These are phyloP conservation scores for Polytrichum commune DNA, from an alignment of 225 moss, liverwort and hornwort genomes.

Conservation along the genomic window DNA sequence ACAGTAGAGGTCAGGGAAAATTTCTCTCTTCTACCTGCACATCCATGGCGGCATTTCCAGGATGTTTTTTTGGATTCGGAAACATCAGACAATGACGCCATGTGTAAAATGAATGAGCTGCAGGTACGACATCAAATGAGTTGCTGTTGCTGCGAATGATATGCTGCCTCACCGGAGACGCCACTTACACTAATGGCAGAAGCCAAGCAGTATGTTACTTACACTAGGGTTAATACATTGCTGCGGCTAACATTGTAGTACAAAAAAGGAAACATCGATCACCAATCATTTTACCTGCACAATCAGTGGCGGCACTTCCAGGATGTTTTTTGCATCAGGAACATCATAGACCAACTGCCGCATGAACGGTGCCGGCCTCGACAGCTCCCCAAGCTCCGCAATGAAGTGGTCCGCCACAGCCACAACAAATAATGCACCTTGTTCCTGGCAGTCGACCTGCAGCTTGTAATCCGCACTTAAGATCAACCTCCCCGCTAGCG, in stretches of 20 bases:
- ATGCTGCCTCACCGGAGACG: no score
- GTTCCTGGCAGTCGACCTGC: constrained; percentile 46
- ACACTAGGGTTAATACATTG: no score
- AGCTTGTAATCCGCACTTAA: constrained; percentile 43
- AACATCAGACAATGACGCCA: constrained; percentile 32
- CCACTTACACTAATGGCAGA: no score
- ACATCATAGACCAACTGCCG: constrained; percentile 65
- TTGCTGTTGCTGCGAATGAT: no score
- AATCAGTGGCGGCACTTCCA: constrained; percentile 68
- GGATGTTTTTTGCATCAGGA: constrained; percentile 52
- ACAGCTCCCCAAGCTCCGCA: constrained; percentile 68
- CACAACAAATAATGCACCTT: constrained; percentile 49
- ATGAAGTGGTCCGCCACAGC: constrained; percentile 39
- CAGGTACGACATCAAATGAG: no score
- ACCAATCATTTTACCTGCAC: constrained; percentile 51
- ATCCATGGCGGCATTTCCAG: constrained; percentile 62
- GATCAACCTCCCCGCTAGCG: constrained; percentile 48
- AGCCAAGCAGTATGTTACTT: no score
- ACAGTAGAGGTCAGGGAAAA: no score
- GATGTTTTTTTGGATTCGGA: constrained; percentile 45
- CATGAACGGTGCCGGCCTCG: constrained; percentile 60
- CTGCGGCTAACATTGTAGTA: no score
- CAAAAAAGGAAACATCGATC: no score
- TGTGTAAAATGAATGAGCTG: no score
- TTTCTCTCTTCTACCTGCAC: constrained; percentile 52